A percentile compares a stretch with the other conserved stretches of the same genome.
Conservation (phyloP, 2,329 filamentous ascomycete species). For the Cercospora citrullina region DNA sequence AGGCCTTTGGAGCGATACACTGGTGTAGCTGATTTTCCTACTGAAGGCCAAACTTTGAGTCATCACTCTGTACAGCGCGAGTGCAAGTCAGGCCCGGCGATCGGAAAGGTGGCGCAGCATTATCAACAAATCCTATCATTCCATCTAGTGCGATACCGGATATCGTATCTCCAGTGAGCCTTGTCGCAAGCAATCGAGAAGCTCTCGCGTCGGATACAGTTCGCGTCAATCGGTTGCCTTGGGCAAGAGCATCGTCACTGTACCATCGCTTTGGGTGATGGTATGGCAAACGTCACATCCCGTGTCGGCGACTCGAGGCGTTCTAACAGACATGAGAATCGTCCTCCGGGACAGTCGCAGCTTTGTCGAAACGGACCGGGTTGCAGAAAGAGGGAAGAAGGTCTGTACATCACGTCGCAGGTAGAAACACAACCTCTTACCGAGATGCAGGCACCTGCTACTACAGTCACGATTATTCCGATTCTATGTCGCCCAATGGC, state of each 20-base stretch:
- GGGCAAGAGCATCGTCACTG: neutral
- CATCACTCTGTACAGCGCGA: neutral
- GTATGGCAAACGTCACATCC: slow-evolving; percentile 36
- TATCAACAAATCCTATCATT: neutral
- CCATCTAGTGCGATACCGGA: neutral
- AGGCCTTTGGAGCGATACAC: neutral
- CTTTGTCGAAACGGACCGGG: slow-evolving; percentile 39
- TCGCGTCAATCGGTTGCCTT: neutral
- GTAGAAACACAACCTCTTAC: slow-evolving; percentile 13
- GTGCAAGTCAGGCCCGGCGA: neutral
- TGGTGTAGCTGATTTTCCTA: neutral
- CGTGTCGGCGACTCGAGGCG: slow-evolving; percentile 36
- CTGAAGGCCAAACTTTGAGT: neutral
- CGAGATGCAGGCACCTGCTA: slow-evolving; percentile 35
- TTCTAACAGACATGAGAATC: slow-evolving; percentile 34
- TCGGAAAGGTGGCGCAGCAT: neutral
- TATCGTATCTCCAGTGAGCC: neutral
- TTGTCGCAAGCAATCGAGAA: neutral
- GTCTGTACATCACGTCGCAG: slow-evolving; percentile 15
- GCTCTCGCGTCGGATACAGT: neutral
- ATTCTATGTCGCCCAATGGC: slow-evolving; percentile 33
- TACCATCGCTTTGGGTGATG: slow-evolving; percentile 27
- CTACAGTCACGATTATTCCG: slow-evolving; percentile 38
- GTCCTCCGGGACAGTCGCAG: slow-evolving; percentile 31
- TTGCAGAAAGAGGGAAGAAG: slow-evolving; percentile 40